Evolutionary conservation across 805 yeast species (phyloP).

Genomic region (Kodamaea kakaduensis): DNA sequence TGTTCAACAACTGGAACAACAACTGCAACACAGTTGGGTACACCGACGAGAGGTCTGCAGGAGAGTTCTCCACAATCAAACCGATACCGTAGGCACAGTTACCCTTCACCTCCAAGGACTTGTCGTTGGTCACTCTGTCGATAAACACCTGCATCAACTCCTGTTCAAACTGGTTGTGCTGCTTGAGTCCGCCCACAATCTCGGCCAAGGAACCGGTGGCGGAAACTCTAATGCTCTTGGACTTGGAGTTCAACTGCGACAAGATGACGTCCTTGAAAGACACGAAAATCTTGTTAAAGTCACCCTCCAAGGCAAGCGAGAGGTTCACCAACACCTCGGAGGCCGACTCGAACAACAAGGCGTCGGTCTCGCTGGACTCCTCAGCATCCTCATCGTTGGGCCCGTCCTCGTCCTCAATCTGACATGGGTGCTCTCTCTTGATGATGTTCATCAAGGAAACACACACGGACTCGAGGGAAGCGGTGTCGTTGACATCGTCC

Average conservation of each 20-base stretch:
- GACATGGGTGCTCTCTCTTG: slow-evolving; percentile 81
- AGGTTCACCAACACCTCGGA: slow-evolving; percentile 79
- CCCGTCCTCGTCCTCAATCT: slow-evolving; percentile 65
- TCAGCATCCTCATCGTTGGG: slow-evolving; percentile 48
- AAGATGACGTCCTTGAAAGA: slow-evolving; percentile 65
- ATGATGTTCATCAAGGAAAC: slow-evolving; percentile 66
- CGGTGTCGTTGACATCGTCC: slow-evolving; percentile 52
- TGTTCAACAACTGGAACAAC: slow-evolving; percentile 74
- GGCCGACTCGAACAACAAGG: slow-evolving; percentile 77
- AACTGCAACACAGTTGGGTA: slow-evolving; percentile 72
- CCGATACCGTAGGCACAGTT: slow-evolving; percentile 97
- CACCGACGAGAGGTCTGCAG: slow-evolving; percentile 56
- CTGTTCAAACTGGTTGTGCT: slow-evolving; percentile 59
- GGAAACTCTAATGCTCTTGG: slow-evolving; percentile 63
- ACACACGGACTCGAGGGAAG: slow-evolving; percentile 61
- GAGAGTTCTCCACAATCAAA: slow-evolving; percentile 52
- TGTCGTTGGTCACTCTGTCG: slow-evolving; percentile 66
- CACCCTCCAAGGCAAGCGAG: slow-evolving; percentile 72
- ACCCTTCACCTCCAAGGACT: slow-evolving; percentile 84
- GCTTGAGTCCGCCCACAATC: slow-evolving; percentile 70
- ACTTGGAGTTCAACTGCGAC: slow-evolving; percentile 55
- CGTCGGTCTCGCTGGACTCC: slow-evolving; percentile 47
- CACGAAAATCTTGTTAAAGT: slow-evolving; percentile 68
- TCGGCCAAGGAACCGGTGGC: slow-evolving; percentile 92
- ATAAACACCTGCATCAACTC: slow-evolving; percentile 69